Base-by-base conservation (phyloP, 148 eudicot genomes). In the Tetragonia tetragonoides region DNA sequence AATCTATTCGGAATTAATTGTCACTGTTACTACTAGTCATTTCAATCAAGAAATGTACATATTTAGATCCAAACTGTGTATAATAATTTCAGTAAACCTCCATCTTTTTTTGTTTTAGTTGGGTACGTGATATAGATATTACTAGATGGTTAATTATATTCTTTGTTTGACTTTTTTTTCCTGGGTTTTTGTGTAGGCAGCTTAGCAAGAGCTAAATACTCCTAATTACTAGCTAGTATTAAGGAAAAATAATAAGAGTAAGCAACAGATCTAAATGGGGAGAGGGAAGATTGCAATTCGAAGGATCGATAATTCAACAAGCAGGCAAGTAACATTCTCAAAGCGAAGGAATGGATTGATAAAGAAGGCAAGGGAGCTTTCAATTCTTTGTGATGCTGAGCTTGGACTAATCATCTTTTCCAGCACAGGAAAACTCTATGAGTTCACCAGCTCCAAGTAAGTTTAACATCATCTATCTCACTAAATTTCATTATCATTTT, bases 301-400 rank as follows among this genome's bases (percentile, higher is more conserved):
- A 38, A 73, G 84, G 73, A 82, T 78, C 56, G 84, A 82, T 51
- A 82, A 82, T 21, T 59, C 81, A 44, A 82, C 84, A 34, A 82
- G 78, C 63, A 73, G 84, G 20, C 84, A 82, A 47, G 64, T 78
- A 53, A 78, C 81, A 3, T 78, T 78, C 40, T 78, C 81, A 2
- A 78, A 78, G 59, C 20, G 81, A 65, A 72, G 81, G 39, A 79
- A 17, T 64, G 81, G 81, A 37, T 65, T 79, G 54, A 39, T 79
- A 0, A 79, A 72, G 72, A 79, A 79, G 54, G 81, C 81, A 3
- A 59, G 76, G 4, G 81, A 79, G 65, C 77, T 79, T 53, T 79
- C 77, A 10, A 79, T 79, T 28, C 70, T 79, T n/a, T 72, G 81
- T 66, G 81, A 79, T 62, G 81, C 81, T 15, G 42, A 72, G n/a